Evolutionary conservation across 2,329 filamentous ascomycete species (phyloP).

Genomic region (Aspergillus fumigatiaffinis): DNA sequence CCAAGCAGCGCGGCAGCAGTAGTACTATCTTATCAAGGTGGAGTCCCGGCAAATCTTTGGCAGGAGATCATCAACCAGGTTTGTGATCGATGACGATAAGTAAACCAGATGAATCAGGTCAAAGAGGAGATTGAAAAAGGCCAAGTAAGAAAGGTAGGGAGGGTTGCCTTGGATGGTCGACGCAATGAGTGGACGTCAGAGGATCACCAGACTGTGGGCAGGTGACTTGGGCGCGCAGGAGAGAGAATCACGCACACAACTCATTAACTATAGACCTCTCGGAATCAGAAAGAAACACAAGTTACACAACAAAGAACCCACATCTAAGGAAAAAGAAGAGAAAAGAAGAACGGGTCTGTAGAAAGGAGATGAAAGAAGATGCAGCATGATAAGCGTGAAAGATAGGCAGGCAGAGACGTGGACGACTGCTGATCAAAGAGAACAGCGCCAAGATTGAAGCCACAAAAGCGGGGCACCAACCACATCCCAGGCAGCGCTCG

Average conservation of each 20-base stretch:
- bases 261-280: not conserved
- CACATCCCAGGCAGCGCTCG: not conserved
- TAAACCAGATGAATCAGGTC: not conserved
- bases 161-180: not conserved
- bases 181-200: not conserved
- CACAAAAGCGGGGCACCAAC: not conserved
- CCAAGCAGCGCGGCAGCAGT: not conserved
- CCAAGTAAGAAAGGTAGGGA: not conserved
- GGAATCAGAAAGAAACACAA: not conserved
- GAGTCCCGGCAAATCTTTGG: not conserved
- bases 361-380: not conserved
- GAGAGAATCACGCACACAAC: not conserved
- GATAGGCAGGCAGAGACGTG: not conserved
- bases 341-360: not conserved
- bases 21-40: not conserved
- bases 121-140: not conserved
- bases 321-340: not conserved
- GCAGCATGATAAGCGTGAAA: not conserved
- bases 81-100: not conserved
- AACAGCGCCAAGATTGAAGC: not conserved
- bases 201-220: constrained; percentile 1
- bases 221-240: not conserved
- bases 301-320: not conserved
- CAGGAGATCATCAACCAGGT: not conserved
- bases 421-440: not conserved